phyloP scores from a whole-genome alignment of 225 moss, liverwort and hornwort species.

The Neckera pumila region DNA sequence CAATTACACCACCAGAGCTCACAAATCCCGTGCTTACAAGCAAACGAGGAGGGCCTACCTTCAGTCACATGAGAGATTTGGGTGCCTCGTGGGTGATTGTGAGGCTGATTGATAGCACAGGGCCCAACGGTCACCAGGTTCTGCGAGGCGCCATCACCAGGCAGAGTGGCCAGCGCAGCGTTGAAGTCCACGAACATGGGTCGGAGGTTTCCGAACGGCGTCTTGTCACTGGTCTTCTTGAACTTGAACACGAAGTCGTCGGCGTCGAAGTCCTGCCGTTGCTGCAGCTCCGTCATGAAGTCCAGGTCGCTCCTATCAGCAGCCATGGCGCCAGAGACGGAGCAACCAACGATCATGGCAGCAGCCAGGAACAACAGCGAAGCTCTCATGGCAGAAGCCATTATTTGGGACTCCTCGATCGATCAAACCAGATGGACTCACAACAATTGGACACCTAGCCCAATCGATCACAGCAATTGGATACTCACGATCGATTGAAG shows the following conservation, averaged over 20 bases:
- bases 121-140: slow-evolving; percentile 22
- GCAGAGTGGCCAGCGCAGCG: slow-evolving; percentile 22
- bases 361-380: background rate
- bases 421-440: too few species aligned
- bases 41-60: background rate
- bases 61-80: slow-evolving; percentile 21
- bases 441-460: too few species aligned
- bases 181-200: slow-evolving; percentile 19
- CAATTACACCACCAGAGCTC: background rate
- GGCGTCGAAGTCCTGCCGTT: background rate
- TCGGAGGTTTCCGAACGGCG: slow-evolving; percentile 9
- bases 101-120: slow-evolving; percentile 32
- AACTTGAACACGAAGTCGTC: slow-evolving; percentile 24
- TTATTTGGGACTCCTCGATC: background rate
- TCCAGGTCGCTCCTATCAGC: background rate
- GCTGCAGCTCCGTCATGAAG: background rate
- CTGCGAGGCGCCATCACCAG: slow-evolving; percentile 8
- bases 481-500: background rate
- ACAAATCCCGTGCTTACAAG: background rate
- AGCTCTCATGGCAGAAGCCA: background rate
- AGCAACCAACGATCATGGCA: background rate
- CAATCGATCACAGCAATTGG: background rate
- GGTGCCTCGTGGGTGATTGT: slow-evolving; percentile 19
- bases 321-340: background rate
- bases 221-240: background rate